Base-by-base conservation (phyloP, 768 basidiomycete genomes). In the Auriculariales sp. region DNA sequence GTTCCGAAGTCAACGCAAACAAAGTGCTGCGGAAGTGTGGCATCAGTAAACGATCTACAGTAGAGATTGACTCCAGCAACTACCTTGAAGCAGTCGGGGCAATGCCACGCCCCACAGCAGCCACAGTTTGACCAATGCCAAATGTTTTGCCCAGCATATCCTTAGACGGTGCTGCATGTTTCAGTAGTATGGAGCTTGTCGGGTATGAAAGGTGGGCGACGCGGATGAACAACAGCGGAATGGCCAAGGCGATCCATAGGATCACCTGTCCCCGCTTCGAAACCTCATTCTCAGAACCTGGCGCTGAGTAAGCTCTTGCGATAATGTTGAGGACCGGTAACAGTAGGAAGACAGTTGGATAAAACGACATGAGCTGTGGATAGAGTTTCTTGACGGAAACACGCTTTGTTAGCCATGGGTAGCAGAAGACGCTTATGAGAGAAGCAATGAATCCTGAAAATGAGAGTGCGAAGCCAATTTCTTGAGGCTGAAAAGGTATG, bases 91-190 rank as follows among this genome's bases (percentile, higher is more conserved):
- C 52, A 3, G 62, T 58, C 1, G 66, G 60, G 3, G 59, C 58
- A 32, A 62, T 46, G 2, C 61, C 55, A 11, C 55, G 52, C 5
- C 61, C 59, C 25, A 60, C 39, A 3, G 61, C 61, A 34, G 62
- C 59, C 14, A 57, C 54, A 49, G 62, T 58, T 54, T 67, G 64
- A 1, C 61, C 59, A 22, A 66, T 47, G 31, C 66, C 65, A 49
- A 64, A 64, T 17, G 60, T 56, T 12, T 58, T 58, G 3, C 62
- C 63, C 9, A 65, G 57, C 15, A 59, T 59, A 17, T 60, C 53
- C 7, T 56, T 35, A 14, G 54, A 57, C 3, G 61, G 61, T 2
- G 62, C 57, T 31, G 61, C 55, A 39, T 60, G 57, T 45, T 61
- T 60, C 11, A 61, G 59, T 31, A 65, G 53, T 15, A 64, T 61